Evolutionary conservation across 768 basidiomycete genomes (phyloP).

Genomic region (Hygrocybe coccinea): DNA sequence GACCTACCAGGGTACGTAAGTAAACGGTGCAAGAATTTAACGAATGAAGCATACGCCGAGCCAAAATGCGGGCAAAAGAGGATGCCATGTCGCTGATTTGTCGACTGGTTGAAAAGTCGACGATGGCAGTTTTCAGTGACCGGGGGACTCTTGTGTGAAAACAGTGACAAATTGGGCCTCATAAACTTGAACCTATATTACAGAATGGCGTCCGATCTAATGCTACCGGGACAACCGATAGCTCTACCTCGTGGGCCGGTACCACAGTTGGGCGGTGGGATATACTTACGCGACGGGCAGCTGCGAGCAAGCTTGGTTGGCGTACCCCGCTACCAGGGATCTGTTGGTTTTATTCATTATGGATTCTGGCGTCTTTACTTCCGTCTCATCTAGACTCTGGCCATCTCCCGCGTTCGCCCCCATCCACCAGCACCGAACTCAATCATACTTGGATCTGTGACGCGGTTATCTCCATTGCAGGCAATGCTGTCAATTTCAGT

Average conservation of each 20-base stretch:
- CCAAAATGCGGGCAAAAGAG: slow-evolving; percentile 58
- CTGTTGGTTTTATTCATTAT: slow-evolving; percentile 49
- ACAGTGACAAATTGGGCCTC: slow-evolving; percentile 14
- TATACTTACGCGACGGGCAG: slow-evolving; percentile 59
- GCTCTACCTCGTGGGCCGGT: slow-evolving; percentile 48
- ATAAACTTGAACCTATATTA: too few species aligned
- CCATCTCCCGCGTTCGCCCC: slow-evolving; percentile 62
- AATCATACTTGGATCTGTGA: slow-evolving; percentile 77
- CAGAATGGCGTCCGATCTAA: slow-evolving; percentile 21
- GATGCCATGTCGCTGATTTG: slow-evolving; percentile 46
- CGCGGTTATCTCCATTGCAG: slow-evolving; percentile 77
- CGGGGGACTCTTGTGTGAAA: slow-evolving; percentile 34
- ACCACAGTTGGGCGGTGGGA: slow-evolving; percentile 59
- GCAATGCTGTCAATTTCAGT: slow-evolving; percentile 80
- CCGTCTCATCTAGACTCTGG: slow-evolving; percentile 43
- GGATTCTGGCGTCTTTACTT: slow-evolving; percentile 18
- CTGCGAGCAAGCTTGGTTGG: slow-evolving; percentile 71
- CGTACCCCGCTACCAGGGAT: slow-evolving; percentile 52
- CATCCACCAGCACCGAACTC: slow-evolving; percentile 71
- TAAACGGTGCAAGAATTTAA: neutral
- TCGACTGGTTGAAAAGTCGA: slow-evolving; percentile 18
- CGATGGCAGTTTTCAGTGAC: slow-evolving; percentile 26
- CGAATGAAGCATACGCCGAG: slow-evolving; percentile 50
- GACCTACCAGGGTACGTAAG: slow-evolving; percentile 44
- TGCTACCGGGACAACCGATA: slow-evolving; percentile 80